Evolutionary conservation across 140 eudicot genomes (phyloP), one percentile per base, ranked within the genome.

Genomic region (Bidens hawaiensis): DNA sequence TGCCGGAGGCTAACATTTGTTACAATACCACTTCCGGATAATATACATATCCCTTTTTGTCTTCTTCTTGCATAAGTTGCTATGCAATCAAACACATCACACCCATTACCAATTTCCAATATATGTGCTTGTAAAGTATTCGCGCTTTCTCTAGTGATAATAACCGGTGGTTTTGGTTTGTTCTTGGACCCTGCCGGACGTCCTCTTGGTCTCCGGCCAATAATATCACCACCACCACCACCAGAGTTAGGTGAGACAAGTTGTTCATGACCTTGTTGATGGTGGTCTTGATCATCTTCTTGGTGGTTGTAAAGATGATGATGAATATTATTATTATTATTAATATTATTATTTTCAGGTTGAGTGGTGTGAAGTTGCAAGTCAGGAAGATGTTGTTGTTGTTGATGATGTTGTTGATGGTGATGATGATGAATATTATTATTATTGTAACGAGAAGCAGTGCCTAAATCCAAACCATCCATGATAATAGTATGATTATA

Each of bases 401-500:
- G 72, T 0, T 65, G 62, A 0, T 65, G 71, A 9, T 74, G 86
- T 41, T 82, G 83, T 54, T n/a, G n/a, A n/a, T n/a, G n/a, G n/a
- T n/a, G n/a, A n/a, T n/a, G n/a, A n/a, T n/a, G n/a, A n/a, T n/a
- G n/a, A n/a, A n/a, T n/a, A n/a, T n/a, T n/a, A n/a, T n/a, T n/a
- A n/a, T n/a, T n/a, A n/a, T 74, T 56, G 76, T 65, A 78, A 47
- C 78, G 85, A 55, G 86, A 75, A 74, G 87, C 71, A 41, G 87
- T 71, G 81, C 95, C 77, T 78, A 83, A 87, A 81, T 87, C 91
- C 78, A 87, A 71, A 57, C 91, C 95, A 76, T 85, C 88, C 95
- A 87, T 86, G 73, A 55, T 46, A 17, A 40, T 51, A 65, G 52
- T 12, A 24, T 41, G n/a, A 60, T 22, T 5, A 25, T 42, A 11